Conservation (phyloP, 2,329 filamentous ascomycete species). For the Fusarium temperatum region DNA sequence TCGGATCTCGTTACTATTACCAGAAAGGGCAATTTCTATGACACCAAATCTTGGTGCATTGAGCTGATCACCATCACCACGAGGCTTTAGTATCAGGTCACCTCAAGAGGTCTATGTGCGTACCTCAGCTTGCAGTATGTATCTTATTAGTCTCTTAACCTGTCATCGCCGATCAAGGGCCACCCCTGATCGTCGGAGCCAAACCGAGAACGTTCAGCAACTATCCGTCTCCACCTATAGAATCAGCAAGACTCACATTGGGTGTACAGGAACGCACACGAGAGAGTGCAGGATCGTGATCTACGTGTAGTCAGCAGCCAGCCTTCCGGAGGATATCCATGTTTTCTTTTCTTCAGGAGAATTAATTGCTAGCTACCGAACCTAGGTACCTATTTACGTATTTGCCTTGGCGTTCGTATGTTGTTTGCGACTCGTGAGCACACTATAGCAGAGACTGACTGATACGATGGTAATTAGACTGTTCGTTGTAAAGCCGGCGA, state of each 20-base stretch:
- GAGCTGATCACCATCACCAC: neutral
- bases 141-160: conserved; percentile 7
- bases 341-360: neutral
- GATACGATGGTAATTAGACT: neutral
- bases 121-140: conserved; percentile 20
- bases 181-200: conserved; percentile 30
- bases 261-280: neutral
- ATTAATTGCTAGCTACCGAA: neutral
- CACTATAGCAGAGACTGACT: neutral
- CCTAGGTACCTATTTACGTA: neutral
- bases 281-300: conserved; percentile 13
- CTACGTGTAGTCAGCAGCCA: conserved; percentile 1
- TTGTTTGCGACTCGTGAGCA: neutral
- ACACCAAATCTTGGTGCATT: neutral
- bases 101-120: neutral
- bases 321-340: conserved; percentile 3
- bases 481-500: neutral
- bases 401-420: neutral
- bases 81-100: conserved; percentile 1
- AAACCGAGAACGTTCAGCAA: conserved; percentile 24
- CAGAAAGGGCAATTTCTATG: neutral
- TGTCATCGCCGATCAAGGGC: conserved; percentile 23
- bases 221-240: conserved; percentile 13
- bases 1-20: conserved; percentile 7
- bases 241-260: neutral